Base-by-base conservation (phyloP, 495 filamentous ascomycete genomes). In the Aspergillus nidulans region DNA sequence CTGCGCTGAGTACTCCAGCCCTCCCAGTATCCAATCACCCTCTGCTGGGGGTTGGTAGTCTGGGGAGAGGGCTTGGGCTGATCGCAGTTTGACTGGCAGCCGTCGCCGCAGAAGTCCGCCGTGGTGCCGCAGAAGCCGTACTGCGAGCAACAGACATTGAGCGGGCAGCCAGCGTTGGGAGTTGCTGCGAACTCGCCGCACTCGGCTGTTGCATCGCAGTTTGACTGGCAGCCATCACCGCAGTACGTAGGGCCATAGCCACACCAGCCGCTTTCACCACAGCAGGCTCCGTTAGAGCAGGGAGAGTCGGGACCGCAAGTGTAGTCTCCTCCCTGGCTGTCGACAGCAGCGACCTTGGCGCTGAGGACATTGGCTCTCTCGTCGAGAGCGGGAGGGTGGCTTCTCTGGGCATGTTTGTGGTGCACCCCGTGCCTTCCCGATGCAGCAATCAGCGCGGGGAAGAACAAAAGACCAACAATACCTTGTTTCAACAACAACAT, bases 91-190 rank as follows among this genome's bases (percentile, higher is more conserved):
- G 42, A 38, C 47, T 63, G 58, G 40, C 53, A 60, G n/a, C 53
- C 26, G 20, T 13, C 46, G 16, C 32, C 58, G 56, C 79, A 82
- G 62, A 75, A 82, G 39, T 77, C 71, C 6, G 67, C 55, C 1
- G 74, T 74, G 0, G 67, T 76, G 15, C 69, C 69, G 48, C 69
- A 71, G 49, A 68, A 68, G 16, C 62, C 58, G 18, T 52, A 66
- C 32, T 61, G 38, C 6, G 43, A 55, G 36, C 70, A 73, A 55
- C 70, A 70, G 42, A 64, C 63, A 26, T 62, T 62, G 0, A 73
- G 54, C 1, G 67, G 67, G 21, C 70, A 71, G n/a, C 53, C 53
- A 13, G 52, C 26, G n/a, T 54, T 64, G 16, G 54, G 9, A 1
- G 30, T 18, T 2, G 6, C 30, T 10, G 63, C 59, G 46, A 63